Percentiles rank a stretch among this genome's conserved stretches.
Evolutionary conservation across 345 rosid genomes (phyloP).

Genomic region (Erodium maritimum): DNA sequence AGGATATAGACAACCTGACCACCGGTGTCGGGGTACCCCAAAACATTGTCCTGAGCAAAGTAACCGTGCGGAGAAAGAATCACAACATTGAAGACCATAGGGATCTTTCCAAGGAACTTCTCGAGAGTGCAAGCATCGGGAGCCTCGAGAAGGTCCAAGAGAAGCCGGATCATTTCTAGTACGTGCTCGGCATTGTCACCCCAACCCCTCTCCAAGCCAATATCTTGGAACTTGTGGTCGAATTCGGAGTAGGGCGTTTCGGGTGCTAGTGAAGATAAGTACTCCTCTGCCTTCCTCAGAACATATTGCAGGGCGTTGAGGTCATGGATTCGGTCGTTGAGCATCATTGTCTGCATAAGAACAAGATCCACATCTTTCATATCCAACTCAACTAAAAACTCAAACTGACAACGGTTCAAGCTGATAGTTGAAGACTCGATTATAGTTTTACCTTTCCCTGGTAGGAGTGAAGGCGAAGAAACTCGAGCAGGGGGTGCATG

Average conservation of each 20-base stretch:
- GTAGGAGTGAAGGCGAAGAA: conserved; percentile 72
- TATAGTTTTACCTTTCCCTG: conserved; percentile 68
- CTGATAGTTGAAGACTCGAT: too few relatives aligned
- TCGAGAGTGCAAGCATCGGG: conserved; percentile 96
- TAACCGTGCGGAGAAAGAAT: conserved; percentile 93
- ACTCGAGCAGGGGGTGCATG: conserved; percentile 78
- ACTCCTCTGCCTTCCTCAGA: conserved; percentile 88
- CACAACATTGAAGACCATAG: conserved; percentile 93
- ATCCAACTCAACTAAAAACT: too few relatives aligned
- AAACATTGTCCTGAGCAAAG: conserved; percentile 91
- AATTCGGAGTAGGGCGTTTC: conserved; percentile 53
- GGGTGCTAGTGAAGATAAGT: conserved; percentile 33
- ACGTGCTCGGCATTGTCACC: conserved; percentile 78
- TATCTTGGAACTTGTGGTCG: conserved; percentile 76
- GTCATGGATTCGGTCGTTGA: conserved; percentile 64
- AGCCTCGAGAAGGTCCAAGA: conserved; percentile 92
- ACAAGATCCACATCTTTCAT: too few relatives aligned
- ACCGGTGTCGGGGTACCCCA: conserved; percentile 97
- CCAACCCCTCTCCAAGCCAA: conserved; percentile 94
- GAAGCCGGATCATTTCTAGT: conserved; percentile 78
- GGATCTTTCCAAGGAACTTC: conserved; percentile 75
- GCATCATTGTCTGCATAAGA: conserved; percentile 60
- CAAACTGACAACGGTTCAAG: too few relatives aligned
- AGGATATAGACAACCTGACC: conserved; percentile 98
- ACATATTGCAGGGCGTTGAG: conserved; percentile 56